Percentiles rank a stretch among this genome's conserved stretches.
Conservation (phyloP, 1,139 yeast species). For the Saccharomyces hybrid region DNA sequence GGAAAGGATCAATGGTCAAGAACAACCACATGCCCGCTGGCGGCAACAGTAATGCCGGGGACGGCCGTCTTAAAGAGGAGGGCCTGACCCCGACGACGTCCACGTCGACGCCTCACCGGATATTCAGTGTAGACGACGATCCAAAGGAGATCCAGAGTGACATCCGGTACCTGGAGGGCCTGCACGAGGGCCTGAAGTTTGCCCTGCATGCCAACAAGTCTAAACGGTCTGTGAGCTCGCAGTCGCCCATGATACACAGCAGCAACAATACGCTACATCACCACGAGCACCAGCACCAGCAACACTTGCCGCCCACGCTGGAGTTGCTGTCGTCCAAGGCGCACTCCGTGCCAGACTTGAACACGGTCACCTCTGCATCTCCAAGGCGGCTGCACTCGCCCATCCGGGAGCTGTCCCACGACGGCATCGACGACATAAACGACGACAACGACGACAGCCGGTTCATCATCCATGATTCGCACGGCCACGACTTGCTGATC, state of each 20-base stretch:
- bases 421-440: conserved; percentile 16
- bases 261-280: not conserved
- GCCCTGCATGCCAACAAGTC: conserved; percentile 25
- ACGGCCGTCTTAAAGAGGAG: conserved; percentile 15
- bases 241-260: conserved; percentile 2
- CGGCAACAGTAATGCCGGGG: not conserved
- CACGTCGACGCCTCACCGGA: conserved; percentile 15
- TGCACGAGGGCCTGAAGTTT: conserved; percentile 56
- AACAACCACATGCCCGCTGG: not conserved
- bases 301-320: not conserved
- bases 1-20: not conserved
- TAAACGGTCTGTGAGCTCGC: conserved; percentile 12
- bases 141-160: conserved; percentile 56
- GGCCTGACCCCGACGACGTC: conserved; percentile 9
- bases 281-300: not conserved
- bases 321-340: not conserved
- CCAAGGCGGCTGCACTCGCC: not conserved
- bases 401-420: conserved; percentile 4
- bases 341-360: not conserved
- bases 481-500: not conserved
- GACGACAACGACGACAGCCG: conserved; percentile 30
- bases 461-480: conserved; percentile 9
- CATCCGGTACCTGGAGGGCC: conserved; percentile 61
- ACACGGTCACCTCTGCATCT: not conserved
- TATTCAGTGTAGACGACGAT: conserved; percentile 73